These are phyloP conservation scores for Rubia tinctorum DNA, from an alignment of 305 asterid species.

Conservation along the genomic window DNA sequence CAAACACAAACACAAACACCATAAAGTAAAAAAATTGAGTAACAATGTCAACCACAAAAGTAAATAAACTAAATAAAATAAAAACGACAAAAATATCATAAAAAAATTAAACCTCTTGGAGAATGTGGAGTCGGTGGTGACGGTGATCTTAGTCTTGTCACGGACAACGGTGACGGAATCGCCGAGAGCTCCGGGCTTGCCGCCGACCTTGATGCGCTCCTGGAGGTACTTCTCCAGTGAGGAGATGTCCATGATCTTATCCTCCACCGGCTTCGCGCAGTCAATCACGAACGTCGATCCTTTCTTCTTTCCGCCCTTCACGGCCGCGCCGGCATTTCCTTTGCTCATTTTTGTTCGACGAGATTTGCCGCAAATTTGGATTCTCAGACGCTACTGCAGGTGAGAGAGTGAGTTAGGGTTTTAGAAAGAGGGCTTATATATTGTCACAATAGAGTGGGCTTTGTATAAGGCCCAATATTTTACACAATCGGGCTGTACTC, in stretches of 20 bases:
- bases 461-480: neutral
- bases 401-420: neutral
- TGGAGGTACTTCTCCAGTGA: conserved; percentile 71
- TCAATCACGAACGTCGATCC: conserved; percentile 39
- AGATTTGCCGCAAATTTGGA: neutral
- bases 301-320: conserved; percentile 24
- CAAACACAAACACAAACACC: neutral
- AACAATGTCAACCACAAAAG: too few relatives aligned
- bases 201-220: conserved; percentile 83
- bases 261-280: conserved; percentile 79
- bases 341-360: conserved; percentile 15
- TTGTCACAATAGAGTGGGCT: neutral
- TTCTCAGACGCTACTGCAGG: neutral
- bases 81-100: neutral
- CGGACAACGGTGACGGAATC: conserved; percentile 61
- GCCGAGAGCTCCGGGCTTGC: conserved; percentile 82
- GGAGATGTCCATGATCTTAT: conserved; percentile 78
- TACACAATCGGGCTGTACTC: too few relatives aligned
- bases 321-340: conserved; percentile 9
- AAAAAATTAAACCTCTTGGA: conserved; percentile 37
- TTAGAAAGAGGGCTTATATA: neutral
- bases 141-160: conserved; percentile 70
- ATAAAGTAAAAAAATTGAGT: too few relatives aligned
- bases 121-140: conserved; percentile 54
- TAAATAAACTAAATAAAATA: too few relatives aligned